These are phyloP conservation scores for Apiospora arundinis DNA, from an alignment of 2,329 filamentous ascomycete species.

Conservation along the genomic window DNA sequence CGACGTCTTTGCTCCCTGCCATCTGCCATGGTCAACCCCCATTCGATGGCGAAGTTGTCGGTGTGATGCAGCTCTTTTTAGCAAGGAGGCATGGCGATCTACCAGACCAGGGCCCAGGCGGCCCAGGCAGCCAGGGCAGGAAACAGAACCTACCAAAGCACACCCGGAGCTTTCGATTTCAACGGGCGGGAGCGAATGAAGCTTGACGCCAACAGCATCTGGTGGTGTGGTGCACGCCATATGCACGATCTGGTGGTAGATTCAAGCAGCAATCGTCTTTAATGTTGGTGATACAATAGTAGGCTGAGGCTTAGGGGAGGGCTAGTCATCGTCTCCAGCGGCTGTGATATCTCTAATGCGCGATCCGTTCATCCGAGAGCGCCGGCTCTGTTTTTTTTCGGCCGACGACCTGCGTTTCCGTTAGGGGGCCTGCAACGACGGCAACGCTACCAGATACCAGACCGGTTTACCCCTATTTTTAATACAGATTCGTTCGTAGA, in stretches of 20 bases:
- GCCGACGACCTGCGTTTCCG: neutral
- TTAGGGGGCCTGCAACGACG: neutral
- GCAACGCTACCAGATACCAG: neutral
- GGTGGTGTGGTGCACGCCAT: neutral
- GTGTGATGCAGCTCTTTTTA: neutral
- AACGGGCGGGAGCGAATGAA: neutral
- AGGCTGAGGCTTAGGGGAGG: neutral
- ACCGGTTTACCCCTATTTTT: neutral
- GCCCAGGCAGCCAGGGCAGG: neutral
- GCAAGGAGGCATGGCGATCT: neutral
- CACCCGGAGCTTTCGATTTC: neutral
- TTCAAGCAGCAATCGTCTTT: neutral
- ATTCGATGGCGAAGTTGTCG: neutral
- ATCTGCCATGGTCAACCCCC: neutral
- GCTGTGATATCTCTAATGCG: neutral
- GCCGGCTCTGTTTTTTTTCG: slow-evolving; percentile 8
- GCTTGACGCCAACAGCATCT: neutral
- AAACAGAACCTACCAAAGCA: neutral
- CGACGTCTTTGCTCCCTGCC: too few relatives aligned
- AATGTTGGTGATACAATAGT: neutral
- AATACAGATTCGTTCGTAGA: neutral
- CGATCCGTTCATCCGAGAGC: slow-evolving; percentile 9
- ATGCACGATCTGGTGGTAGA: neutral
- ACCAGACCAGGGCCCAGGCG: neutral
- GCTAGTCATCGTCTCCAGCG: neutral